A percentile compares a stretch with the other conserved stretches of the same genome.
Conservation (phyloP, 169 alveolate species). For the Cryptosporidium sp. region DNA sequence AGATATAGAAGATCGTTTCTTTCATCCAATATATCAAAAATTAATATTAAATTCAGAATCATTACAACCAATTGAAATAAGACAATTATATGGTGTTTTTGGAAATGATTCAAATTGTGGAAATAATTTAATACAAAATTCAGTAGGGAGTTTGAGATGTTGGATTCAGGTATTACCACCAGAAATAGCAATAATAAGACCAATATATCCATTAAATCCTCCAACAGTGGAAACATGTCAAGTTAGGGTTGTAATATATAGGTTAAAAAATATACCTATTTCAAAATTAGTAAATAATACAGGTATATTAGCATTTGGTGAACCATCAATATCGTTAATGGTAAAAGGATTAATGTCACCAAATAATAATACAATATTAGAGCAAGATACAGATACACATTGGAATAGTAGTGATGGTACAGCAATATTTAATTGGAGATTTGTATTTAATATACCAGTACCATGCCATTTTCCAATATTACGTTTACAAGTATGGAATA, state of each 20-base stretch:
- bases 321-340: constrained; percentile 64
- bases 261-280: constrained; percentile 53
- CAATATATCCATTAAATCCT: constrained; percentile 72
- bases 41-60: constrained; percentile 26
- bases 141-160: constrained; percentile 76
- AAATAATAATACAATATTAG: constrained; percentile 46
- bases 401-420: constrained; percentile 91
- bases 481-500: constrained; percentile 85
- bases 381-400: constrained; percentile 87
- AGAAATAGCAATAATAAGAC: constrained; percentile 67
- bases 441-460: constrained; percentile 85
- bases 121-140: constrained; percentile 9
- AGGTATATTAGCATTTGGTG: constrained; percentile 73
- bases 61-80: constrained; percentile 59
- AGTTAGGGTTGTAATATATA: constrained; percentile 70
- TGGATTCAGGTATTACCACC: constrained; percentile 74
- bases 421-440: constrained; percentile 90
- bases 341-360: constrained; percentile 76
- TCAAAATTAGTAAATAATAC: constrained; percentile 63
- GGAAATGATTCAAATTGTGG: constrained; percentile 5
- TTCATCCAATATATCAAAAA: constrained; percentile 70
- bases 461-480: constrained; percentile 88
- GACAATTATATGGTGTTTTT: constrained; percentile 30
- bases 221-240: constrained; percentile 73
- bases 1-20: constrained; percentile 73